Evolutionary conservation across 306 rosid species (phyloP), one percentile per base, ranked within the genome.

Genomic region (barrel medic (Medicago truncatula)): DNA sequence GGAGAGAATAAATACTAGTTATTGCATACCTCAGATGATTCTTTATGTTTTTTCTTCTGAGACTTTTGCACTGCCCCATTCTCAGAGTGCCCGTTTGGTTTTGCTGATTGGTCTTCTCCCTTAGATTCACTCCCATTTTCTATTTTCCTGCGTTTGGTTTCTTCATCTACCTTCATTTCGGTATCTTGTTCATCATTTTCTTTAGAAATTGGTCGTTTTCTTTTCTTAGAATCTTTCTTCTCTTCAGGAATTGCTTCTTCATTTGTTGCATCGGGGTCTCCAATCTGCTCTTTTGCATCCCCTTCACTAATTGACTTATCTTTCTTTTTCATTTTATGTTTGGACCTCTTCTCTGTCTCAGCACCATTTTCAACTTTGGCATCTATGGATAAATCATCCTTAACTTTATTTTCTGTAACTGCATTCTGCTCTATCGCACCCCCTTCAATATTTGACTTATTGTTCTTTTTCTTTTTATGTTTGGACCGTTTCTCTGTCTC

Each of bases 1-100:
- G 71, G 46, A 21, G 54, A 18, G 56, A 23, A 58, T 36, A 72
- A 17, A 12, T 17, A 81, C 59, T 16, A 54, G 46, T n/a, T 38
- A 81, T 31, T 43, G 41, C 36, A 67, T 86, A 94, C 97, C 98
- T 92, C 98, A 46, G 70, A 78, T 49, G 93, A 87, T 78, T 84
- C 93, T 71, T 83, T 82, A 47, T 41, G 63, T 25, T 83, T 86
- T 72, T 89, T 92, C 88, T 85, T 89, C 71, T 10, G 47, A 39
- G 86, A 68, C 65, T 59, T 89, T 70, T 81, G 84, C 10, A 9
- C 89, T 18, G 43, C 81, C 73, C 46, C 72, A 73, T 71, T 82
- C 28, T 81, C 88, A 57, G 57, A n/a, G 69, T 71, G 46, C 43
- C 82, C 87, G 77, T 83, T 67, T 71, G 64, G 67, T 47, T 77